Percentiles rank a stretch among this genome's conserved stretches.
Conservation (phyloP, 768 basidiomycete genomes). For the Leccinum variicolor region DNA sequence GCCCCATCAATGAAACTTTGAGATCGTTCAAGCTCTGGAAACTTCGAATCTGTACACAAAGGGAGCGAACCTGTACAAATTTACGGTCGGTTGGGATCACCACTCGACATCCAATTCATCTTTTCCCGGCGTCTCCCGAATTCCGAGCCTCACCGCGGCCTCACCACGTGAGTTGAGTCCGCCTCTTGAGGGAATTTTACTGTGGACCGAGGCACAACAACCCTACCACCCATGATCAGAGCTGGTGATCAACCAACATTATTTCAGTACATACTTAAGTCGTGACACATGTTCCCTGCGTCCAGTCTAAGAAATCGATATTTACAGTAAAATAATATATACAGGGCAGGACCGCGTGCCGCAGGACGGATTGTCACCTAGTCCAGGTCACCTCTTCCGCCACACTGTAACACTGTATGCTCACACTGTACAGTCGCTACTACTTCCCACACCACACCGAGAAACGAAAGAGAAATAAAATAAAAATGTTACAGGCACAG, state of each 20-base stretch:
- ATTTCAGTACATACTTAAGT: neutral
- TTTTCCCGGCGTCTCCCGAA: too few species aligned
- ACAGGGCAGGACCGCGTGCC: neutral
- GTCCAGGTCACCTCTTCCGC: neutral
- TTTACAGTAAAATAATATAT: neutral
- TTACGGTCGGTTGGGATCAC: too few species aligned
- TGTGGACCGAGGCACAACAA: neutral
- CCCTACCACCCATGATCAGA: neutral
- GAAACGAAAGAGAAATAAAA: neutral
- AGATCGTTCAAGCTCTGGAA: too few species aligned
- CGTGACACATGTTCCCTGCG: neutral
- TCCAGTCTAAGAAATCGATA: neutral
- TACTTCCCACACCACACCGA: too few species aligned
- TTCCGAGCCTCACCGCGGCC: too few species aligned
- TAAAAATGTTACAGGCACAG: neutral
- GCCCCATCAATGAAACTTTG: too few species aligned
- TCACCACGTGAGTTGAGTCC: too few species aligned
- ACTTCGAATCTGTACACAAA: too few species aligned
- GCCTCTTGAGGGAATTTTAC: neutral
- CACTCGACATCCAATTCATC: too few species aligned
- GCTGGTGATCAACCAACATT: neutral
- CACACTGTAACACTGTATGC: too few species aligned
- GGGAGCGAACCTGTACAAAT: too few species aligned
- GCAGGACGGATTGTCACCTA: neutral
- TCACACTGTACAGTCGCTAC: too few species aligned